These are phyloP conservation scores for Coleophoma crateriformis DNA, from an alignment of 2,329 filamentous ascomycete species.

Conservation along the genomic window DNA sequence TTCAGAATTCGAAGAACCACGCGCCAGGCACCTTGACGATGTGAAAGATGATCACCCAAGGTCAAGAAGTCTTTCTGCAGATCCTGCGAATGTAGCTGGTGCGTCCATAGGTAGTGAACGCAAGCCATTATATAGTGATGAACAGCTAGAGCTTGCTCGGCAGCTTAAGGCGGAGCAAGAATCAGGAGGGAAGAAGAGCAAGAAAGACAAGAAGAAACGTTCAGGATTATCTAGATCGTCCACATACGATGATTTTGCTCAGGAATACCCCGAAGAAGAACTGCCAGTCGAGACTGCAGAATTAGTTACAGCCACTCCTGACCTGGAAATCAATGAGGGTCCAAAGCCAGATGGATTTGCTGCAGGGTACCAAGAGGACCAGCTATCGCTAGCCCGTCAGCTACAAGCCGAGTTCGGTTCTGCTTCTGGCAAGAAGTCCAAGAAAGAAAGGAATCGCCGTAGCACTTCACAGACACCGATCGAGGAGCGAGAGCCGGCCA, in stretches of 20 bases:
- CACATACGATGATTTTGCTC: constrained; percentile 9
- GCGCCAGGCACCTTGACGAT: constrained; percentile 16
- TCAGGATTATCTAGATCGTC: constrained; percentile 5
- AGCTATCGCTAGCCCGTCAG: constrained; percentile 9
- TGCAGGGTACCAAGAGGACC: constrained; percentile 5
- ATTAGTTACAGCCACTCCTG: neutral
- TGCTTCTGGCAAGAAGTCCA: constrained; percentile 20
- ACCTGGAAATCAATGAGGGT: neutral
- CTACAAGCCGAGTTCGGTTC: constrained; percentile 3
- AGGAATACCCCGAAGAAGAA: constrained; percentile 1
- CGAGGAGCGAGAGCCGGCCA: constrained; percentile 1
- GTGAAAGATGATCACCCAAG: constrained; percentile 9
- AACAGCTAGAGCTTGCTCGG: constrained; percentile 21
- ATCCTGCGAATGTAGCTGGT: constrained; percentile 3
- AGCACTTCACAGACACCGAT: neutral
- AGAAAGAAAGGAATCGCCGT: constrained; percentile 24
- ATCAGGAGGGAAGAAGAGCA: constrained; percentile 17
- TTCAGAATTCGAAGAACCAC: constrained; percentile 13
- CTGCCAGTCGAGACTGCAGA: neutral
- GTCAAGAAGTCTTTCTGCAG: constrained; percentile 21
- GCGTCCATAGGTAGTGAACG: constrained; percentile 3
- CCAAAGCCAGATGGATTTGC: constrained; percentile 2
- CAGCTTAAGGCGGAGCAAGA: constrained; percentile 20
- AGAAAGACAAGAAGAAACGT: constrained; percentile 18
- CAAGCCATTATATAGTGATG: constrained; percentile 16